Evolutionary conservation across 352 stramenopile species (phyloP).

Genomic region (Phytophthora cactorum): DNA sequence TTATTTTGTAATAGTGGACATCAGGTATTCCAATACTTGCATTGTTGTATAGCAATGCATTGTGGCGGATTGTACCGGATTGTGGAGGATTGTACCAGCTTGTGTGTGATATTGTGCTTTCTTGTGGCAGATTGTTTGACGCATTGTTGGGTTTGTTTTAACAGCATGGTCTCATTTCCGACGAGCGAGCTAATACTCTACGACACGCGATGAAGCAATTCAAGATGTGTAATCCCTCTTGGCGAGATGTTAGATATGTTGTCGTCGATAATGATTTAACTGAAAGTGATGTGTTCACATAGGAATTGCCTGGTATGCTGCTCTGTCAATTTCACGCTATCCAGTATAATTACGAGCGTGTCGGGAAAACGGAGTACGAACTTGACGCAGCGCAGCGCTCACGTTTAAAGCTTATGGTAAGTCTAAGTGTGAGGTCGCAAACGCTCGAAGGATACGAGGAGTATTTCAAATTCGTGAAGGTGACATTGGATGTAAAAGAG

Average conservation of each 20-base stretch:
- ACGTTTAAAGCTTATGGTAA: neutral
- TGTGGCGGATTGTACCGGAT: neutral
- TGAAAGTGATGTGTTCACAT: neutral
- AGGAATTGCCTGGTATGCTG: neutral
- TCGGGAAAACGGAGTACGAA: neutral
- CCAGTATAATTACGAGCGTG: neutral
- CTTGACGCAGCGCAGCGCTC: neutral
- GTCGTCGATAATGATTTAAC: neutral
- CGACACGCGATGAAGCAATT: neutral
- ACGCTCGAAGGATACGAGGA: no score
- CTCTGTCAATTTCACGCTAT: neutral
- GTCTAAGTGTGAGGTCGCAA: neutral
- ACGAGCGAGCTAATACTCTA: neutral
- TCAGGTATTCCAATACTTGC: no score
- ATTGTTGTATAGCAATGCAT: no score
- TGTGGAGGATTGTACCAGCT: neutral
- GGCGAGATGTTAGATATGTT: neutral
- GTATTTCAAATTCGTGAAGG: no score
- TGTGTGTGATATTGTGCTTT: neutral
- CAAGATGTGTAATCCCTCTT: neutral
- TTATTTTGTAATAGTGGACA: no score
- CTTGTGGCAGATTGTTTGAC: neutral
- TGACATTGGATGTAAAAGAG: no score
- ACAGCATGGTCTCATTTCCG: neutral
- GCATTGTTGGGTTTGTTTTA: neutral